Evolutionary conservation across 768 basidiomycete genomes (phyloP).

Genomic region (Panaeolus papilionaceus): DNA sequence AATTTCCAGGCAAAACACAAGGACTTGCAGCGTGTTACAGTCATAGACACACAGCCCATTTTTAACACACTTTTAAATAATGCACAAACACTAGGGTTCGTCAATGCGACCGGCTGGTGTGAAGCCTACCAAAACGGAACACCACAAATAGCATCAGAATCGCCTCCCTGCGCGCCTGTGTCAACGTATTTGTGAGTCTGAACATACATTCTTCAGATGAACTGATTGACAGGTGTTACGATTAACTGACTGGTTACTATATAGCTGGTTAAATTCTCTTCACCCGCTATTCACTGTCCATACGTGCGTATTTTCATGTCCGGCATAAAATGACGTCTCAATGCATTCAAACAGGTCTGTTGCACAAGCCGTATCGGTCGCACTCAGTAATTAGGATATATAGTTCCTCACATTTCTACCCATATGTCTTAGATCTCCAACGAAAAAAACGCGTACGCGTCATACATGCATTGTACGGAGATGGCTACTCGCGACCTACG

Average conservation of each 20-base stretch:
- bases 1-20: constrained; percentile 47
- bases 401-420: neutral
- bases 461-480: neutral
- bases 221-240: neutral
- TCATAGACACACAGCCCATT: constrained; percentile 63
- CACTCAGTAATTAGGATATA: neutral
- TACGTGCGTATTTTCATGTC: constrained; percentile 44
- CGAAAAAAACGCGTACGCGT: neutral
- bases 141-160: constrained; percentile 56
- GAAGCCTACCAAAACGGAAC: constrained; percentile 66
- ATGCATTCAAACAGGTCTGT: neutral
- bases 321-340: constrained; percentile 4
- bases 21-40: constrained; percentile 49
- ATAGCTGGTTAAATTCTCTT: constrained; percentile 65
- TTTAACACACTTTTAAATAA: constrained; percentile 65
- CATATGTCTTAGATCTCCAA: neutral
- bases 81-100: constrained; percentile 58
- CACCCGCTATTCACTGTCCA: constrained; percentile 71
- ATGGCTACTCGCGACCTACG: neutral
- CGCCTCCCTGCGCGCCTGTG: constrained; percentile 63
- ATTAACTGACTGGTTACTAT: neutral
- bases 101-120: constrained; percentile 65
- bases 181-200: constrained; percentile 67
- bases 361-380: constrained; percentile 28
- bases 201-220: neutral